Percentiles rank a stretch among this genome's conserved stretches.
Conservation (phyloP, 202 grass and related monocot genomes). For the Alloteropsis angusta region DNA sequence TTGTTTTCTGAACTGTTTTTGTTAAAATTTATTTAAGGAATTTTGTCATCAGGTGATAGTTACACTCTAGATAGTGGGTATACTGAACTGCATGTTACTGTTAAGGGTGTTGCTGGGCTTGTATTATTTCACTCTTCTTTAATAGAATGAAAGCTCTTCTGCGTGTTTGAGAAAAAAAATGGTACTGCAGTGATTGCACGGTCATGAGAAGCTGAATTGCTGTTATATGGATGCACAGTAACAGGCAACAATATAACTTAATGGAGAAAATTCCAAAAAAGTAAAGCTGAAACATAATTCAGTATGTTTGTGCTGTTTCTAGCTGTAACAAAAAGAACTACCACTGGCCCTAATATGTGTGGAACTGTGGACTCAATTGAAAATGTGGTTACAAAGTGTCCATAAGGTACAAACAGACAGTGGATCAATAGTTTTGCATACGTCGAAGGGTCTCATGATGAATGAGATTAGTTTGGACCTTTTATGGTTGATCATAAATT, state of each 20-base stretch:
- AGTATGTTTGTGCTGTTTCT: background rate
- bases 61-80: background rate
- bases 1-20: background rate
- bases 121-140: background rate
- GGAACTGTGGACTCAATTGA: background rate
- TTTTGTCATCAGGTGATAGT: background rate
- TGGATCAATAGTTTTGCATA: background rate
- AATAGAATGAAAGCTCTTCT: background rate
- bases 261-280: background rate
- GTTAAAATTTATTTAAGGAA: background rate
- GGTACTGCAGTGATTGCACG: background rate
- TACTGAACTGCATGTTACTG: background rate
- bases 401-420: background rate
- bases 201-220: background rate
- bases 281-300: background rate
- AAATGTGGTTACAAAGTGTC: background rate
- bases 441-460: background rate
- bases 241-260: background rate
- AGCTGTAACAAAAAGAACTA: too few relatives aligned
- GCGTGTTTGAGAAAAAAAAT: background rate
- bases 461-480: background rate
- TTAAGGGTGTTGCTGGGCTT: background rate
- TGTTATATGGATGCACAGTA: background rate
- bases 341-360: background rate
- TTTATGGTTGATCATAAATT: background rate